Evolutionary conservation across 352 stramenopile genomes (phyloP), one percentile per base, ranked within the genome.

Genomic region (Pythium phragmiticola): DNA sequence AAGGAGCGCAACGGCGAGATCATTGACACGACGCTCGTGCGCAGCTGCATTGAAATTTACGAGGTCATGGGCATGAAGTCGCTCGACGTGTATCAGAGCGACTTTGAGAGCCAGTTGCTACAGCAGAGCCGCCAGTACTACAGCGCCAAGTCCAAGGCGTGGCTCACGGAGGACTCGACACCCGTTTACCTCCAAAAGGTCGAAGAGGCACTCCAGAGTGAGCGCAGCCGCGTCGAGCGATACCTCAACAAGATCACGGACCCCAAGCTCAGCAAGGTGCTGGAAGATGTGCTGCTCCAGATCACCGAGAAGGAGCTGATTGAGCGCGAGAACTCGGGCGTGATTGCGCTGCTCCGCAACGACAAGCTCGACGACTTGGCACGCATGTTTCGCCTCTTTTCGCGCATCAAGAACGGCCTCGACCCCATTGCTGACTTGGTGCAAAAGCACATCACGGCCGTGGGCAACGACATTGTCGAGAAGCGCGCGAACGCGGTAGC

Each of bases 371-470:
- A 98, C 17, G 97, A 99, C 70, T 79, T 99, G 28, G 84, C 94
- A 55, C 90, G 97, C 33, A 99, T 99, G 97, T 99, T 97, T 80
- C 87, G 96, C 48, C 86, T 99, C 12, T 99, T 99, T 75, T 89
- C 81, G 45, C 86, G 96, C 41, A 87, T 99, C 12, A 95, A 98
- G 60, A 97, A 98, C 70, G 96, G 97, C 8, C 75, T 99, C 7
- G 86, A 97, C 59, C 97, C 97, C 4, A 99, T 99, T 69, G 97
- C 97, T 2, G 84, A 92, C 53, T 92, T 99, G 23, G 90, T 99
- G 34, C 84, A 98, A 71, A 91, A 96, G 57, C 97, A 99, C 73
- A 98, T 99, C 57, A 90, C 88, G 0, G 77, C 81, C 2, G 80
- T 94, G 14, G 88, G 88, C 23, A 96, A 93, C 58, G 84, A 94